A percentile compares a stretch with the other conserved stretches of the same genome.
These are phyloP conservation scores for Salix brachista DNA, from an alignment of 345 rosid species.

Conservation along the genomic window DNA sequence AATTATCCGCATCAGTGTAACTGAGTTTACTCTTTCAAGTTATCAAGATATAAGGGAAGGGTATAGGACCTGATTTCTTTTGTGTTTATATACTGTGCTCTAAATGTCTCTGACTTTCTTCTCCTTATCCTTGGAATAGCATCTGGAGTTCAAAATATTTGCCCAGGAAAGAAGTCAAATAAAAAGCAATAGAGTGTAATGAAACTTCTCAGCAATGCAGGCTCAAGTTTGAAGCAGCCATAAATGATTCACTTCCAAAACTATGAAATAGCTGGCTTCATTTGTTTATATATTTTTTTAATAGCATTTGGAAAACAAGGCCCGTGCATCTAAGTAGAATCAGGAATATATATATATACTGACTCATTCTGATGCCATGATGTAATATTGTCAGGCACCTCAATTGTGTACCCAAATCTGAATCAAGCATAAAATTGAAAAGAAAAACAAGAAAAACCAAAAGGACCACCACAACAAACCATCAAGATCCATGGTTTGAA, in stretches of 20 bases:
- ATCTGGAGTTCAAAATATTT: constrained; percentile 33
- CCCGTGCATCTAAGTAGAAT: background rate
- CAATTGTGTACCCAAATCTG: background rate
- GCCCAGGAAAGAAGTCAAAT: background rate
- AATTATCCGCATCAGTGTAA: background rate
- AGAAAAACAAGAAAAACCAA: background rate
- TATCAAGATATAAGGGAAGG: constrained; percentile 1
- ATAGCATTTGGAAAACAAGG: background rate
- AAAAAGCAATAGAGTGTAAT: background rate
- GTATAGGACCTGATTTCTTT: constrained; percentile 65
- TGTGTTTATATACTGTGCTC: constrained; percentile 72
- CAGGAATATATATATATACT: background rate
- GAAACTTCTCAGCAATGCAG: background rate
- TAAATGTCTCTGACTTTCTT: constrained; percentile 76
- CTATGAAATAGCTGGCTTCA: background rate
- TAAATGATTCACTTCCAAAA: background rate
- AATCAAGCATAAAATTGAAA: background rate
- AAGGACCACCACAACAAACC: background rate
- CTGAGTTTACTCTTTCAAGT: background rate
- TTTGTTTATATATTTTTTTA: background rate
- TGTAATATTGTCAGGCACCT: background rate
- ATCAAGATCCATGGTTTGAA: background rate
- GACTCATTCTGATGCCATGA: background rate
- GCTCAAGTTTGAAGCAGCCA: background rate
- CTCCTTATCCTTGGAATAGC: constrained; percentile 50